Base-by-base conservation (phyloP, 179 eudicot genomes). In the Gypsophila paniculata region DNA sequence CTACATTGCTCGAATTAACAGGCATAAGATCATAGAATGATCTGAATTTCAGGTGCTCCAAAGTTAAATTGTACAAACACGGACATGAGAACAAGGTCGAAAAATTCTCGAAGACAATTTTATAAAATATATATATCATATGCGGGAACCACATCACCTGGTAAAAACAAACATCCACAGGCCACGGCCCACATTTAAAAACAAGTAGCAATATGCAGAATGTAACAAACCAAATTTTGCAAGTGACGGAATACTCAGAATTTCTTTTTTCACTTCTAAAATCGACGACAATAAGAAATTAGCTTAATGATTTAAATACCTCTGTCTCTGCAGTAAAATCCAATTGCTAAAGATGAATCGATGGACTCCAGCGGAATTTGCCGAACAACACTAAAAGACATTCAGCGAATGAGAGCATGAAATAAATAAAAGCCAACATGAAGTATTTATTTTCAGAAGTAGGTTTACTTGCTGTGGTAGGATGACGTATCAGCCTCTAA, bases 331-430 rank as follows among this genome's bases (percentile, higher is more conserved):
- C 96, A 90, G 60, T 91, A 91, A 79, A 90, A 91, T 76, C 97
- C 97, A 63, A 90, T 87, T 6, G 94, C 90, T 81, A 92, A 77
- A 66, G 99, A 94, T 15, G 96, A 85, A 85, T 94, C 97, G 32
- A 92, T 80, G 18, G 91, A 86, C 58, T 91, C 96, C 61, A 91
- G 84, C 29, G 90, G 84, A 18, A 91, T 80, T 44, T 87, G 92
- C 39, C 95, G 85, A 69, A 86, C 69, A 64, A 86, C 85, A 78
- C 99, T 94, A 86, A 68, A 15, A 26, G 21, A 74, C 32, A 76
- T 18, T 15, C 52, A 65, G 61, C 26, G 51, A 49, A 53, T 77
- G 65, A 54, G 79, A 78, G 61, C 25, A 14, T 52, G 63, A 36
- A 68, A 29, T 8, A 21, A 25, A 65, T 65, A 11, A 44, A 19